Base-by-base conservation (phyloP, 441 rosid species). In the Populus hybrid region DNA sequence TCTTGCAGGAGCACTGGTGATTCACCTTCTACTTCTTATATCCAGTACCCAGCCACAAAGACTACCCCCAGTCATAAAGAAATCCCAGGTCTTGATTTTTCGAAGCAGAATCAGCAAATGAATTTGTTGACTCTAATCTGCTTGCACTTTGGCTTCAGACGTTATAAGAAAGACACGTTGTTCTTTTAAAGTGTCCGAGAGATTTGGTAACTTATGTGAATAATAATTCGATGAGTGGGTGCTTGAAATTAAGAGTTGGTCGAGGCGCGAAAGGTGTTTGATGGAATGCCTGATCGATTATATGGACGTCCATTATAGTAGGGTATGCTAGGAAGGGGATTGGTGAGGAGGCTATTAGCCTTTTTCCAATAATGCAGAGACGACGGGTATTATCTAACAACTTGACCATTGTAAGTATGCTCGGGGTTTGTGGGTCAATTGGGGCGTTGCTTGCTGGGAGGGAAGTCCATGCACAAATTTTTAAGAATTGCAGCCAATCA, bases 241-340 rank as follows among this genome's bases (percentile, higher is more conserved):
- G 89, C 16, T 72, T 84, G 64, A 85, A 83, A 73, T 59, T 82
- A 9, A 86, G 80, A 82, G 78, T 78, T 90, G 38, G 45, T 2
- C 31, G 88, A 88, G 63, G 97, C 93, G 28, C 89, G 91, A 7
- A 88, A 84, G 36, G 92, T 90, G 94, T 92, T 92, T 76, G 98
- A 91, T 65, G 82, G 84, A 90, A 90, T 91, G 95, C 86, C 63
- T 33, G 84, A 86, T 0, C 79, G 89, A 81, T 87, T 76, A 90
- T 94, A 20, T 93, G 95, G 99, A 93, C 97, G 79, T 87, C 97
- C 23, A 87, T 93, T 59, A 92, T 94, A 59, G 89, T 92, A 28
- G 93, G 95, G 11, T 93, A 94, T 76, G 93, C 97, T 61, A 87
- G 92, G 73, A 84, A 85, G 76, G 94, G 94, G 77, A 87, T 79